These are phyloP conservation scores for Podospora appendiculata DNA, from an alignment of 495 filamentous ascomycete species.

Conservation along the genomic window DNA sequence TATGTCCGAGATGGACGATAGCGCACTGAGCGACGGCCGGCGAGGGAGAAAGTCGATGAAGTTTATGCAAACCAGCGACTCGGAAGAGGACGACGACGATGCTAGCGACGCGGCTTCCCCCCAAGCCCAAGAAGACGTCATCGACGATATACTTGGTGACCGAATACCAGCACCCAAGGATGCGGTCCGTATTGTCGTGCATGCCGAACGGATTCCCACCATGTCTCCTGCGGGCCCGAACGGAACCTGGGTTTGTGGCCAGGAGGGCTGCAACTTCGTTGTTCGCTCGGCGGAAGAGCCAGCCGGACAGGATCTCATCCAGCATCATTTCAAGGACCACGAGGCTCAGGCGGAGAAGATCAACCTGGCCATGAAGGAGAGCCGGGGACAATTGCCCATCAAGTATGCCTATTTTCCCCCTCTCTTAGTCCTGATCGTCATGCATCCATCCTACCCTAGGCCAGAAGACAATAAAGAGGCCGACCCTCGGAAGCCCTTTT, in stretches of 20 bases:
- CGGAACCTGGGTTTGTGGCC: constrained; percentile 63
- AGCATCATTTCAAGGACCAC: constrained; percentile 58
- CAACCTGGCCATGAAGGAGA: constrained; percentile 43
- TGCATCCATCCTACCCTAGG: too few species aligned
- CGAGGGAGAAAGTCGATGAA: constrained; percentile 16
- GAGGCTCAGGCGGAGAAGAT: constrained; percentile 54
- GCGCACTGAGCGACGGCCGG: constrained; percentile 1
- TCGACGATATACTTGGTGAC: background rate
- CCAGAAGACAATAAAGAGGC: too few species aligned
- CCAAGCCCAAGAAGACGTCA: constrained; percentile 5
- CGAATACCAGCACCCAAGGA: constrained; percentile 8
- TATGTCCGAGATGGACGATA: constrained; percentile 25
- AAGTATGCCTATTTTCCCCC: constrained; percentile 39
- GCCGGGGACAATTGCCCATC: constrained; percentile 48
- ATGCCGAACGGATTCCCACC: constrained; percentile 37
- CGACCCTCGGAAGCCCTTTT: background rate
- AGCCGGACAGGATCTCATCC: constrained; percentile 51
- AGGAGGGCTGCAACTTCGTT: constrained; percentile 57
- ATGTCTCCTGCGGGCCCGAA: constrained; percentile 44
- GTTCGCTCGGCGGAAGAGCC: constrained; percentile 52
- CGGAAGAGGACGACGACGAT: constrained; percentile 23
- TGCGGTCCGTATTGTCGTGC: constrained; percentile 28
- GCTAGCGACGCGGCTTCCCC: constrained; percentile 30
- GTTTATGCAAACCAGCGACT: constrained; percentile 18
- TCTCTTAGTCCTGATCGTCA: constrained; percentile 8